Conservation (phyloP, 257 asterid genomes). For the Przewalskia tangutica region DNA sequence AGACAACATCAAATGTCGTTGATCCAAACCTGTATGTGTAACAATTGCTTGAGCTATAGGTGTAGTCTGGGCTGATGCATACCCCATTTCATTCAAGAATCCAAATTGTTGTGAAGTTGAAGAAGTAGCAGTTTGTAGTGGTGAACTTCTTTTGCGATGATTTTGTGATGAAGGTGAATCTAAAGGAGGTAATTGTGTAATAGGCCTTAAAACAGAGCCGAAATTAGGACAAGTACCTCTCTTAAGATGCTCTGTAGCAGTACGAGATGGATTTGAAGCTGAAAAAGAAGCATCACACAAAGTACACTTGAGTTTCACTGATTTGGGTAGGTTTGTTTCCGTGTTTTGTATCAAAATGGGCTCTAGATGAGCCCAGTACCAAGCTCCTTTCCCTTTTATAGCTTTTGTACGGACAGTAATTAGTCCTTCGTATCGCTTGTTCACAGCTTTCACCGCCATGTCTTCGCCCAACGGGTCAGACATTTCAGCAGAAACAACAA, state of each 20-base stretch:
- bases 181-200: conserved; percentile 57
- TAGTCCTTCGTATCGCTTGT: conserved; percentile 64
- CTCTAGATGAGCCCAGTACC: conserved; percentile 96
- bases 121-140: conserved; percentile 25
- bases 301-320: conserved; percentile 75
- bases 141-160: conserved; percentile 52
- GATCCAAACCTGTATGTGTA: conserved; percentile 11
- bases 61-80: conserved; percentile 14
- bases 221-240: conserved; percentile 76
- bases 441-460: conserved; percentile 44
- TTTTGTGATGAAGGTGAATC: conserved; percentile 61
- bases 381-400: conserved; percentile 87
- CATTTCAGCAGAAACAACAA: conserved; percentile 21
- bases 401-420: conserved; percentile 71
- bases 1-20: conserved; percentile 41
- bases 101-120: conserved; percentile 30
- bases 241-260: conserved; percentile 80
- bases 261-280: conserved; percentile 79
- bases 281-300: conserved; percentile 66
- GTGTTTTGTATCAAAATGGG: conserved; percentile 57
- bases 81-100: conserved; percentile 27
- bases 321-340: conserved; percentile 58
- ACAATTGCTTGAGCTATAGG: neutral
- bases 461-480: conserved; percentile 41
- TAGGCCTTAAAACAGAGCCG: conserved; percentile 39